Evolutionary conservation across 345 rosid genomes (phyloP).

Genomic region (Boechera stricta): DNA sequence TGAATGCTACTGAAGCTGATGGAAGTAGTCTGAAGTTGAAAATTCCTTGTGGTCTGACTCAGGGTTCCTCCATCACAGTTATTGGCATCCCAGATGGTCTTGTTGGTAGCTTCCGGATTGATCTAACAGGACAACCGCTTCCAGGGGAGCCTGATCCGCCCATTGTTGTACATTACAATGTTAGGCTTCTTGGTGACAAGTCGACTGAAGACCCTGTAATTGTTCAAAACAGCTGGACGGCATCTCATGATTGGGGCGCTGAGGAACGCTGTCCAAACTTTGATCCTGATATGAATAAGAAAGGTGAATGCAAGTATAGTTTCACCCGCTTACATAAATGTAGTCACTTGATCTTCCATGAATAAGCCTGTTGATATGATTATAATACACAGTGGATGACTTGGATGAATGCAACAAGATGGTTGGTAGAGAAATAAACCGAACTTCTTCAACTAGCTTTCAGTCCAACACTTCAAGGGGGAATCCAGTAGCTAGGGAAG

Average conservation of each 20-base stretch:
- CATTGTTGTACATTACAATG: constrained; percentile 87
- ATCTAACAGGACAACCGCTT: constrained; percentile 89
- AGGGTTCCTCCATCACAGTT: constrained; percentile 89
- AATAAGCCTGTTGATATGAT: neutral
- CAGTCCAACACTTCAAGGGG: constrained; percentile 50
- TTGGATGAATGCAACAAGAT: constrained; percentile 86
- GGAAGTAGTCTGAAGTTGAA: constrained; percentile 57
- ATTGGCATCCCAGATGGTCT: constrained; percentile 91
- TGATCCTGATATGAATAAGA: constrained; percentile 68
- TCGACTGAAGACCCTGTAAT: constrained; percentile 95
- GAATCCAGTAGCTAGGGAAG: constrained; percentile 46
- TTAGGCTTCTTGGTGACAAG: constrained; percentile 95
- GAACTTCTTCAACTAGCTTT: constrained; percentile 37
- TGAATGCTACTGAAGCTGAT: constrained; percentile 72
- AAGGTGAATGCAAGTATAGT: constrained; percentile 41
- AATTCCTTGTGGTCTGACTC: constrained; percentile 93
- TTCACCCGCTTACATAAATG: neutral
- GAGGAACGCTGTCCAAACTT: constrained; percentile 98
- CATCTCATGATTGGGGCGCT: constrained; percentile 91
- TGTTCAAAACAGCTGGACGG: constrained; percentile 97
- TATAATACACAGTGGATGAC: constrained; percentile 62
- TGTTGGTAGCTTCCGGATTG: constrained; percentile 85
- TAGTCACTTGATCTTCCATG: constrained; percentile 10
- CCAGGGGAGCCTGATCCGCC: constrained; percentile 99
- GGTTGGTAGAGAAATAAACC: constrained; percentile 72